Conservation (phyloP, 2,329 filamentous ascomycete species). For the Colletotrichum echinochloae region DNA sequence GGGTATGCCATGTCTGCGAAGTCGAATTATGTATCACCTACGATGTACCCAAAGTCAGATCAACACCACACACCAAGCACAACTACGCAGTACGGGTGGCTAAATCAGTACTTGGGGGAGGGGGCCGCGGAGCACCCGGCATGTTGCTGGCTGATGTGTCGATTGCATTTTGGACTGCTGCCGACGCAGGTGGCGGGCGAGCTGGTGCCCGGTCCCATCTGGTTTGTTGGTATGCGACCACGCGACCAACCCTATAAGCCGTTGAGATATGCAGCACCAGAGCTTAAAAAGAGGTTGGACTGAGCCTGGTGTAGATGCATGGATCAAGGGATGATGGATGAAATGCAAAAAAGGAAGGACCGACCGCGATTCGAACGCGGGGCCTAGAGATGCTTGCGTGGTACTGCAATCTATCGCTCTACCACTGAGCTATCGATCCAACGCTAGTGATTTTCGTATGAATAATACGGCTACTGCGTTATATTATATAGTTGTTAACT, state of each 20-base stretch:
- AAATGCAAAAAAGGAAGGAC: conserved; percentile 4
- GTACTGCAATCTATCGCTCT: conserved; percentile 40
- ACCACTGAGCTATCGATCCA: conserved; percentile 42
- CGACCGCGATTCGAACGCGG: conserved; percentile 41
- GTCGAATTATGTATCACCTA: conserved; percentile 2
- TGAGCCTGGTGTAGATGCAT: no score
- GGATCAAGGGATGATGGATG: no score
- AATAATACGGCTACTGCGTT: no score
- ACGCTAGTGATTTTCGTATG: no score
- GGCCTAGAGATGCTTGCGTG: conserved; percentile 38
- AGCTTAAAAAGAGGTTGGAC: background rate
- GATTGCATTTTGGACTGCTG: conserved; percentile 4
- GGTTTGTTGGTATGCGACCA: background rate
- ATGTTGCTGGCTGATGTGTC: conserved; percentile 15
- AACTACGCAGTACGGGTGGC: no score
- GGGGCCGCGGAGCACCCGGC: conserved; percentile 24
- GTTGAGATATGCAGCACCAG: background rate
- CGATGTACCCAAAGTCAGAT: background rate
- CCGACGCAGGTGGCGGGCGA: conserved; percentile 9
- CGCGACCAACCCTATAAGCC: background rate
- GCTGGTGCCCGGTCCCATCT: background rate
- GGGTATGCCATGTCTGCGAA: conserved; percentile 19
- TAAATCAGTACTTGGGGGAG: conserved; percentile 9
- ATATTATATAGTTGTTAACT: background rate
- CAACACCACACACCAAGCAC: no score